Evolutionary conservation across 768 basidiomycete species (phyloP).

Genomic region (Postia placenta): DNA sequence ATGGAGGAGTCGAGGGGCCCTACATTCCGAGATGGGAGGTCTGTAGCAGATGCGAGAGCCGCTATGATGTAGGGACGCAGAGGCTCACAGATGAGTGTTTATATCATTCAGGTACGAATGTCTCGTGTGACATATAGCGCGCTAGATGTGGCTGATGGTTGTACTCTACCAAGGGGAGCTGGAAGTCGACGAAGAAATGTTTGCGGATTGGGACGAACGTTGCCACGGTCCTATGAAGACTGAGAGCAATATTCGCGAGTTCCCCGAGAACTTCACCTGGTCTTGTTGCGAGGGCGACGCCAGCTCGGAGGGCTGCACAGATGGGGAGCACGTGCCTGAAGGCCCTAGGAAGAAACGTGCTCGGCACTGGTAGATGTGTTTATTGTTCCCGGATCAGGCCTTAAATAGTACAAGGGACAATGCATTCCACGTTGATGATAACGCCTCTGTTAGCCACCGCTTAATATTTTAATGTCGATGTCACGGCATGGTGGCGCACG

Average conservation of each 20-base stretch:
- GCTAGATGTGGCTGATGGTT: background rate
- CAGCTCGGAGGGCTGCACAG: constrained; percentile 30
- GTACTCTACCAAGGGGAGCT: constrained; percentile 31
- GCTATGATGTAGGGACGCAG: constrained; percentile 36
- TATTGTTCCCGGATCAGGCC: too few species aligned
- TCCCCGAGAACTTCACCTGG: constrained; percentile 46
- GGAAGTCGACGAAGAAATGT: constrained; percentile 32
- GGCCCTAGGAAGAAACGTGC: background rate
- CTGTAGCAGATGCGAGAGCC: constrained; percentile 42
- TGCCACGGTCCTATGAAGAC: constrained; percentile 44
- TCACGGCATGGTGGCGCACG: too few species aligned
- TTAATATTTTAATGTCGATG: too few species aligned
- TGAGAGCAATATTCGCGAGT: constrained; percentile 14
- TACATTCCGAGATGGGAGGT: constrained; percentile 39
- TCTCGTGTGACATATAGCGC: background rate
- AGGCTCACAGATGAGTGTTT: constrained; percentile 37
- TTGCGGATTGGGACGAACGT: constrained; percentile 43
- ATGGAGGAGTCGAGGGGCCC: background rate
- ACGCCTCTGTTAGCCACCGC: too few species aligned
- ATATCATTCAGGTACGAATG: constrained; percentile 44
- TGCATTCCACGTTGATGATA: too few species aligned
- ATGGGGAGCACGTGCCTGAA: constrained; percentile 16
- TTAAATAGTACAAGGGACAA: too few species aligned
- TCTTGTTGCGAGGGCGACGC: constrained; percentile 42
- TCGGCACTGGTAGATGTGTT: background rate